A percentile compares a stretch with the other conserved stretches of the same genome.
Evolutionary conservation across 2,329 filamentous ascomycete genomes (phyloP).

Genomic region (Alternaria atra): DNA sequence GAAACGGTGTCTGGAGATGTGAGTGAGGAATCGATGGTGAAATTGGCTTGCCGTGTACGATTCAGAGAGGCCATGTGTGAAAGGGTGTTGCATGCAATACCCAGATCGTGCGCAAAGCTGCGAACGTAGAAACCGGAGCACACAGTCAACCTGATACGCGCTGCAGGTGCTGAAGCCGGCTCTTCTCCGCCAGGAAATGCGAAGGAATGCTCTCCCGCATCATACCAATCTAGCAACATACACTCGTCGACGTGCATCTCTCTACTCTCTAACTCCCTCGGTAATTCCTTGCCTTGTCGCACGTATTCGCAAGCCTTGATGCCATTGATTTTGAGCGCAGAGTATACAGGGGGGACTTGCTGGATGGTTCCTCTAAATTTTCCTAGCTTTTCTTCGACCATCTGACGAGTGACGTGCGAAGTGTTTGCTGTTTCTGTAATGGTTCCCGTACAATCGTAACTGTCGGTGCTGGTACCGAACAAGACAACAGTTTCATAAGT

Average conservation of each 20-base stretch:
- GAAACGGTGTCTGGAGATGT: conserved; percentile 9
- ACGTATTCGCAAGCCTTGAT: conserved; percentile 44
- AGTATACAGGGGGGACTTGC: conserved; percentile 42
- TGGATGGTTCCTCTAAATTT: conserved; percentile 33
- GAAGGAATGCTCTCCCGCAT: conserved; percentile 29
- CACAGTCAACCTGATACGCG: conserved; percentile 33
- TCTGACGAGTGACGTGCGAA: conserved; percentile 28
- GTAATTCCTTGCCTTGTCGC: conserved; percentile 34
- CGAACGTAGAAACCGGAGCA: conserved; percentile 46
- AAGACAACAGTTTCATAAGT: conserved; percentile 41
- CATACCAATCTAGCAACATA: conserved; percentile 38
- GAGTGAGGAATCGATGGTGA: conserved; percentile 13
- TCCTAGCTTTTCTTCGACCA: conserved; percentile 29
- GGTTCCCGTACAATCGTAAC: conserved; percentile 38
- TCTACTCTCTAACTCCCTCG: conserved; percentile 35
- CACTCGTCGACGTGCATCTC: conserved; percentile 42
- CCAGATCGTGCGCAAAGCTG: conserved; percentile 46
- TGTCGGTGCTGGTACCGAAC: conserved; percentile 43
- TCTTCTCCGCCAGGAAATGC: conserved; percentile 17
- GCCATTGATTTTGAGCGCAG: conserved; percentile 42
- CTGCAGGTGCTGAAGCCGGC: conserved; percentile 29
- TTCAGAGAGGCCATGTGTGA: conserved; percentile 38
- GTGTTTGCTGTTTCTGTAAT: conserved; percentile 21
- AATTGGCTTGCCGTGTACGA: conserved; percentile 39
- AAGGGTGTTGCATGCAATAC: conserved; percentile 31